Percentiles rank a stretch among this genome's conserved stretches.
phyloP scores from a whole-genome alignment of 2,329 filamentous ascomycete species.

The Colletotrichum lini region DNA sequence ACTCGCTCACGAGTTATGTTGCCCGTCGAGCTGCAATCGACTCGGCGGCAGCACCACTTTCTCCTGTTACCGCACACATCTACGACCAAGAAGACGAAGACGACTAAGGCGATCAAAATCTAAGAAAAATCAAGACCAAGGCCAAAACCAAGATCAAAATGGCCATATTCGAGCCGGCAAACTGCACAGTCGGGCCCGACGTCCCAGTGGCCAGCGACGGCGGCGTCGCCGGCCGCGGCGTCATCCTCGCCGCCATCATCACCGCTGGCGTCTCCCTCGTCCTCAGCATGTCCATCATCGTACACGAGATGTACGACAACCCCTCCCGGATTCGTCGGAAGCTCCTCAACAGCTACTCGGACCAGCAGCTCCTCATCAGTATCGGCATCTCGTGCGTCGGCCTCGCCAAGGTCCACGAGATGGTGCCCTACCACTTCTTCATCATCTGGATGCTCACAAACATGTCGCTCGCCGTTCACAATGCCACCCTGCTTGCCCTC shows the following conservation, averaged over 20 bases:
- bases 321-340: constrained; percentile 72
- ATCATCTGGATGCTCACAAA: constrained; percentile 78
- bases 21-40: background rate
- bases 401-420: constrained; percentile 69
- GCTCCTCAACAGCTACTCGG: constrained; percentile 75
- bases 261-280: constrained; percentile 71
- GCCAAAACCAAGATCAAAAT: background rate
- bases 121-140: background rate
- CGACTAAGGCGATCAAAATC: background rate
- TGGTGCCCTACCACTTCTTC: constrained; percentile 80
- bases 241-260: constrained; percentile 76
- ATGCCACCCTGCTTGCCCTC: constrained; percentile 74
- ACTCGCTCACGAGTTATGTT: background rate
- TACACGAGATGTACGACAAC: constrained; percentile 65
- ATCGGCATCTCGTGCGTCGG: constrained; percentile 78
- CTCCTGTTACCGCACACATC: background rate
- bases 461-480: constrained; percentile 76
- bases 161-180: constrained; percentile 20
- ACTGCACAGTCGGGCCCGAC: constrained; percentile 40
- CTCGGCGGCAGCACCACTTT: background rate
- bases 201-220: constrained; percentile 67
- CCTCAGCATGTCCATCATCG: constrained; percentile 69
- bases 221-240: constrained; percentile 70
- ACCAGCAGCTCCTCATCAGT: constrained; percentile 78
- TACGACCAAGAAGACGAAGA: background rate